phyloP scores from a whole-genome alignment of 2,329 filamentous ascomycete species.

The Magnaporthales sp. region DNA sequence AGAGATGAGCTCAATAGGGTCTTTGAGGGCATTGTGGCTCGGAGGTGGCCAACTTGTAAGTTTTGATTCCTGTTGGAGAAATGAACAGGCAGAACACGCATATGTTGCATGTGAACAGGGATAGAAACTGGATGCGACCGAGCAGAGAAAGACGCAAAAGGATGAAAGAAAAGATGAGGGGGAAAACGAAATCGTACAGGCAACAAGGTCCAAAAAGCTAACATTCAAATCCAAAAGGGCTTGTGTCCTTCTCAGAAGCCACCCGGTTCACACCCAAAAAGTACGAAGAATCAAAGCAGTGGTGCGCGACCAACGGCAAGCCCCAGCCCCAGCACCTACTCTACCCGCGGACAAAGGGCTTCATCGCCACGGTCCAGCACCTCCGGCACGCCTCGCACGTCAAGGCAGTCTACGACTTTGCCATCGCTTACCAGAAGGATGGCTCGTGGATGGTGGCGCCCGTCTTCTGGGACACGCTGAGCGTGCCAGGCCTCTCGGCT shows the following conservation, averaged over 20 bases:
- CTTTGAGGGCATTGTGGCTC: conserved; percentile 42
- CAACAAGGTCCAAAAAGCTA: background rate
- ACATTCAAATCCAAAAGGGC: conserved; percentile 31
- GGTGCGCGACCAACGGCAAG: conserved; percentile 41
- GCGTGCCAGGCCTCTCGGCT: conserved; percentile 27
- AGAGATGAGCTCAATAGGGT: conserved; percentile 45
- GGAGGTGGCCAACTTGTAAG: conserved; percentile 50
- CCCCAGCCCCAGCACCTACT: conserved; percentile 48
- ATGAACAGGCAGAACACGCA: background rate
- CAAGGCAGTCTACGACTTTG: conserved; percentile 46
- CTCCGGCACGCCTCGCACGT: conserved; percentile 40
- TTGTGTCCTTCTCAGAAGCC: conserved; percentile 57
- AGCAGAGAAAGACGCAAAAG: background rate
- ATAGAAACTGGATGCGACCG: background rate
- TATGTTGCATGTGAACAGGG: background rate
- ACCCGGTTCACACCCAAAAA: conserved; percentile 49
- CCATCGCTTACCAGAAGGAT: conserved; percentile 41
- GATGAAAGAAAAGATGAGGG: background rate
- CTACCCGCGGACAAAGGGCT: conserved; percentile 52
- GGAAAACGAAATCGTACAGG: background rate
- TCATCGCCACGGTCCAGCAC: conserved; percentile 49
- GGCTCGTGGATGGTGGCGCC: conserved; percentile 30
- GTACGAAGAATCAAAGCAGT: conserved; percentile 38
- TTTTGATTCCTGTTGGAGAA: conserved; percentile 6
- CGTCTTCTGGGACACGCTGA: conserved; percentile 44